These are phyloP conservation scores for Clarireedia monteithiana DNA, from an alignment of 2,329 filamentous ascomycete genomes.

Conservation along the genomic window DNA sequence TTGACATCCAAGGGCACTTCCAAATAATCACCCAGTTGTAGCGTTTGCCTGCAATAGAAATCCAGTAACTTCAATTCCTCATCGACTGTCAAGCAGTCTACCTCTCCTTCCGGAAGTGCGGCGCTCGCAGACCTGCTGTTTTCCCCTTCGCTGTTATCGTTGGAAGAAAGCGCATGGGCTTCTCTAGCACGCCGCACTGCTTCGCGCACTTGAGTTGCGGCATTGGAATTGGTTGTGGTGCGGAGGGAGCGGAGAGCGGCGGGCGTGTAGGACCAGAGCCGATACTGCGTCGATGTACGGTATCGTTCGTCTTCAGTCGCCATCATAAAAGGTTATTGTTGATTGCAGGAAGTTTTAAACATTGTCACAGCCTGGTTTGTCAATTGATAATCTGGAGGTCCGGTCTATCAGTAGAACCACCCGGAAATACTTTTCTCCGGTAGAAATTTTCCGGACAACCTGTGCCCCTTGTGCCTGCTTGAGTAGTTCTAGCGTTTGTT, in stretches of 20 bases:
- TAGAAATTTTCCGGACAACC: too few relatives aligned
- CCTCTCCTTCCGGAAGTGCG: slow-evolving; percentile 34
- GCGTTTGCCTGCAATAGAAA: slow-evolving; percentile 61
- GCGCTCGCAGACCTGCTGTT: slow-evolving; percentile 26
- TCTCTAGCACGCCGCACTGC: slow-evolving; percentile 44
- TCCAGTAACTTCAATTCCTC: slow-evolving; percentile 79
- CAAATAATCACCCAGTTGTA: slow-evolving; percentile 52
- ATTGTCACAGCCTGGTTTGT: background rate
- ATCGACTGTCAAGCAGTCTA: slow-evolving; percentile 73
- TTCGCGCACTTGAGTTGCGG: slow-evolving; percentile 57
- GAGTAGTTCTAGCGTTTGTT: too few relatives aligned
- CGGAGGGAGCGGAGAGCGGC: slow-evolving; percentile 64
- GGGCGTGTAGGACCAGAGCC: slow-evolving; percentile 85
- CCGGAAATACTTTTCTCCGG: slow-evolving; percentile 2
- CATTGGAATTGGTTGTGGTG: slow-evolving; percentile 69
- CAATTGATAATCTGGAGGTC: too few relatives aligned
- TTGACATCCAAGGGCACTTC: slow-evolving; percentile 53
- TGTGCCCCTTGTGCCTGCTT: too few relatives aligned
- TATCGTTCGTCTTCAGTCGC: slow-evolving; percentile 76
- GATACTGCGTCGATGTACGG: slow-evolving; percentile 80
- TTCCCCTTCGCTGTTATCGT: slow-evolving; percentile 26
- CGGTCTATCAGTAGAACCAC: background rate
- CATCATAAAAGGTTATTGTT: background rate
- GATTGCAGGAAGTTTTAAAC: background rate
- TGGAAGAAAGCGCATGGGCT: slow-evolving; percentile 29